A percentile compares a stretch with the other conserved stretches of the same genome.
Evolutionary conservation across 179 eudicot species (phyloP).

Genomic region (Beta corolliflora): DNA sequence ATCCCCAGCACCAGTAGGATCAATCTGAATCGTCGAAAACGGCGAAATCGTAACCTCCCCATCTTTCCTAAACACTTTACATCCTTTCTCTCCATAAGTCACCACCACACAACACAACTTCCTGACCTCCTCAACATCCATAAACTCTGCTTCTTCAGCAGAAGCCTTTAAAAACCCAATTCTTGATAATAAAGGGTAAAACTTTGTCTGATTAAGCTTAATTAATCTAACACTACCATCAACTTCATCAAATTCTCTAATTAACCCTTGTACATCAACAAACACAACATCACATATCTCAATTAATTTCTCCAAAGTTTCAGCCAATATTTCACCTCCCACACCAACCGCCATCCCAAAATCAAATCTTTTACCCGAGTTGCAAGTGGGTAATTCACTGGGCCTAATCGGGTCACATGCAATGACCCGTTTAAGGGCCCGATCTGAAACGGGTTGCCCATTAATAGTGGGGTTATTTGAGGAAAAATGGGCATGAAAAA

Average conservation of each 20-base stretch:
- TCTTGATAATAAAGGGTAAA: conserved; percentile 45
- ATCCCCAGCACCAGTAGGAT: conserved; percentile 98
- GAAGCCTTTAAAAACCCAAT: conserved; percentile 83
- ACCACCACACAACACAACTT: conserved; percentile 75
- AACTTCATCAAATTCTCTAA: conserved; percentile 60
- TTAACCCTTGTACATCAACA: conserved; percentile 83
- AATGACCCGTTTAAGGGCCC: conserved; percentile 64
- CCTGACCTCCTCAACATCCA: conserved; percentile 78
- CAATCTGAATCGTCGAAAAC: conserved; percentile 70
- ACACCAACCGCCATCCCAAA: conserved; percentile 93
- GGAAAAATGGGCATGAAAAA: conserved; percentile 82
- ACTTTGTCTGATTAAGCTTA: conserved; percentile 53
- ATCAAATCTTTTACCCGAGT: conserved; percentile 28
- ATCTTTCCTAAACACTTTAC: conserved; percentile 71
- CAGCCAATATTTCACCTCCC: conserved; percentile 77
- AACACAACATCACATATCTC: conserved; percentile 62
- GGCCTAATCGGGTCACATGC: conserved; percentile 71
- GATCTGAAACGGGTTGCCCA: conserved; percentile 36
- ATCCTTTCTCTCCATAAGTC: conserved; percentile 81
- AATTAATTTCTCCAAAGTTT: conserved; percentile 63
- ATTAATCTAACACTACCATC: conserved; percentile 70
- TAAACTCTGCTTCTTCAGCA: conserved; percentile 70
- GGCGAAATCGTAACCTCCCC: conserved; percentile 62
- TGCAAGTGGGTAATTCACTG: conserved; percentile 46
- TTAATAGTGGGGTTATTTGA: conserved; percentile 18